Base-by-base conservation (phyloP, 1,284 basidiomycete species). In the Mrakiaceae sp. region DNA sequence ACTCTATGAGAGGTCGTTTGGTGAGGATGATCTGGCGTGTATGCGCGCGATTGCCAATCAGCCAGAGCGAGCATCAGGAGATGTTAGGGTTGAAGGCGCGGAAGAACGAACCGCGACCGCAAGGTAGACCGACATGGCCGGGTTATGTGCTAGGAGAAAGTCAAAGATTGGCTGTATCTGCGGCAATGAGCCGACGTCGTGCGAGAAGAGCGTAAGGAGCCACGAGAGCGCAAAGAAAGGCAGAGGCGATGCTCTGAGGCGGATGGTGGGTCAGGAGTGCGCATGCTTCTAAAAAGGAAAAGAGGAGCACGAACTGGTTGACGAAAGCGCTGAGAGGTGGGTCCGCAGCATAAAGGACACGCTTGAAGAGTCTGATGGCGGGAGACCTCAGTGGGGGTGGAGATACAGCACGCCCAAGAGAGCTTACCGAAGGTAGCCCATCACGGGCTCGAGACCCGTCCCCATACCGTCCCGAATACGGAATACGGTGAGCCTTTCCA, bases 391-490 rank as follows among this genome's bases (percentile, higher is more conserved):
- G 48, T 49, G 39, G 27, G 27, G 27, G 27, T 27, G 27, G n/a
- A 50, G 6, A 42, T 39, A 57, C 48, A 4, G 12, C 57, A 27
- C 27, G 27, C 27, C 27, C 27, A 27, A 27, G 27, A 39, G 14
- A 4, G 70, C 79, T 60, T 69, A 87, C 88, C 86, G 81, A 60
- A 97, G 76, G 61, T 92, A 79, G 5, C 90, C 91, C 60, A 95
- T 82, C 57, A 95, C 80, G 3, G 92, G 91, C 62, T 90, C 88
- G 8, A 97, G 80, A 6, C 85, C 86, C 14, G 79, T 74, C 1
- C 90, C 87, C 93, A 96, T 95, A 0, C 88, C 86, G 74, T 97
- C 93, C 62, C 93, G 80, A 4, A 95, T 79, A 42, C 91, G 78
- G 69, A 91, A 86, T 54, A 96, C 76, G 64, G 87, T 90, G 68